Percentiles rank a stretch among this genome's conserved stretches.
Evolutionary conservation across 495 filamentous ascomycete species (phyloP).

Genomic region (Tuber aestivum): DNA sequence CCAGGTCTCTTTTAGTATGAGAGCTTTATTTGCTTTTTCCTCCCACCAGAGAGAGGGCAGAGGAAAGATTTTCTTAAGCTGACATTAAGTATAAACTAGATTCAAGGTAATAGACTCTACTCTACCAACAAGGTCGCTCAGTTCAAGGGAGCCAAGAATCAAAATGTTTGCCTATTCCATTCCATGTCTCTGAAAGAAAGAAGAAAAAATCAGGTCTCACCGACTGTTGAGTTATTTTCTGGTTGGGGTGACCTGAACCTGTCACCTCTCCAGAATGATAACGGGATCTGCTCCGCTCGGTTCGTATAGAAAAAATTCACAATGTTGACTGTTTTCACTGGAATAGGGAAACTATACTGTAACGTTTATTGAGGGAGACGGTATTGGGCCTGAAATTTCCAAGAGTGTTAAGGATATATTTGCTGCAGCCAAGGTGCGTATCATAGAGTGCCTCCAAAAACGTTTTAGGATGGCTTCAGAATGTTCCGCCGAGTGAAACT

Average conservation of each 20-base stretch:
- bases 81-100: slow-evolving; percentile 6
- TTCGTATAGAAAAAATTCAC: not conserved
- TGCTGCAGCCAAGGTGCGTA: slow-evolving; percentile 72
- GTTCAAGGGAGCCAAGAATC: slow-evolving; percentile 82
- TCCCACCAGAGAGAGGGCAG: slow-evolving; percentile 3
- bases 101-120: slow-evolving; percentile 26
- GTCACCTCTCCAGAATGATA: not conserved
- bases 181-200: slow-evolving; percentile 21
- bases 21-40: slow-evolving; percentile 25
- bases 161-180: slow-evolving; percentile 61
- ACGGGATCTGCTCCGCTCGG: not conserved
- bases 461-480: not conserved
- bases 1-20: slow-evolving; percentile 31
- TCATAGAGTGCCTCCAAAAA: slow-evolving; percentile 28
- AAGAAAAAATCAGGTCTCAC: not conserved
- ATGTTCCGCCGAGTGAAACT: slow-evolving; percentile 18
- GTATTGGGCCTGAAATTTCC: slow-evolving; percentile 95
- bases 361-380: slow-evolving; percentile 95
- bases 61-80: slow-evolving; percentile 31
- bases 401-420: slow-evolving; percentile 98
- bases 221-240: not conserved
- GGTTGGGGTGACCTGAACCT: not conserved
- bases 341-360: slow-evolving; percentile 85
- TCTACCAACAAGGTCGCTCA: slow-evolving; percentile 74
- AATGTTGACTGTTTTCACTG: slow-evolving; percentile 21